Percentiles rank a stretch among this genome's conserved stretches.
phyloP scores from a whole-genome alignment of 441 rosid genomes.

The Cnidoscolus chayamansa region DNA sequence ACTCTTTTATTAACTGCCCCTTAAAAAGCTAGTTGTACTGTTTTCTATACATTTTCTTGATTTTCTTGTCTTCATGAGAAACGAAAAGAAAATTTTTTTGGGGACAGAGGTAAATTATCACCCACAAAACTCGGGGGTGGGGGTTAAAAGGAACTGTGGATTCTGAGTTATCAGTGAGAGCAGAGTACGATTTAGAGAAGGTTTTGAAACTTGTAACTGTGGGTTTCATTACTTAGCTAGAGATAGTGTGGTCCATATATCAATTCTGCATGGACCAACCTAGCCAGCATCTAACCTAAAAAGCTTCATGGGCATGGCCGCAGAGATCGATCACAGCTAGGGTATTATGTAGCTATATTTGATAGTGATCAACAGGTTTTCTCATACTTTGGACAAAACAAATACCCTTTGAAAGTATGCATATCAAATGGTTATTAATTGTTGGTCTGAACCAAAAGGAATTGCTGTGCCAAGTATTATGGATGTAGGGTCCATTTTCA shows the following conservation, averaged over 20 bases:
- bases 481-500: neutral
- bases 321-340: too few species aligned
- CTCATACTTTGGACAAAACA: too few species aligned
- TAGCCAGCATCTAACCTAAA: too few species aligned
- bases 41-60: neutral
- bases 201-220: slow-evolving; percentile 31
- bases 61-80: neutral
- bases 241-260: slow-evolving; percentile 30
- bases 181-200: slow-evolving; percentile 27
- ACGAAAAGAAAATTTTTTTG: too few species aligned
- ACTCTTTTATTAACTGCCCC: slow-evolving; percentile 4
- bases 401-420: too few species aligned
- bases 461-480: neutral
- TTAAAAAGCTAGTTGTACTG: slow-evolving; percentile 16
- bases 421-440: too few species aligned
- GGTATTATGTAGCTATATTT: slow-evolving; percentile 23
- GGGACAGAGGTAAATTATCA: slow-evolving; percentile 13
- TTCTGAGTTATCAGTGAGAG: slow-evolving; percentile 17
- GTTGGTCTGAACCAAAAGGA: neutral
- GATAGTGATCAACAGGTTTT: slow-evolving; percentile 7
- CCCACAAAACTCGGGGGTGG: slow-evolving; percentile 43
- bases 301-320: too few species aligned
- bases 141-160: slow-evolving; percentile 28
- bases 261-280: slow-evolving; percentile 16
- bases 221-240: neutral